Evolutionary conservation across 768 basidiomycete species (phyloP).

Genomic region (Tubosaeta brunneosetosa): DNA sequence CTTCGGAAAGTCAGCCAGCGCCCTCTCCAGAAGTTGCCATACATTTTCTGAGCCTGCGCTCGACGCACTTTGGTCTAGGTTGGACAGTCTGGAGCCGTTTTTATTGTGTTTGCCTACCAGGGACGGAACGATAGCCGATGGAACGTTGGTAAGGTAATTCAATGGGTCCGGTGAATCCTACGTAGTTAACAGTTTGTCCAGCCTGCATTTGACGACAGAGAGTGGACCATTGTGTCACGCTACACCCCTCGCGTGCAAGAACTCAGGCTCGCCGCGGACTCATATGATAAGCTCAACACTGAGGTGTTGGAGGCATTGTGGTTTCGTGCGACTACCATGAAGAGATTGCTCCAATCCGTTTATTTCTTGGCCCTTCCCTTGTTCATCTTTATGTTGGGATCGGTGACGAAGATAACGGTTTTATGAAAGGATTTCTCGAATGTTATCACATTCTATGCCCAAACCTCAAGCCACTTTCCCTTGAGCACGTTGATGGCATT

Average conservation of each 20-base stretch:
- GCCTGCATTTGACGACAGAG: neutral
- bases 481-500: neutral
- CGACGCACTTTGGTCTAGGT: constrained; percentile 11
- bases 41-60: constrained; percentile 6
- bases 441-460: neutral
- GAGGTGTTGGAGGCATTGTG: neutral
- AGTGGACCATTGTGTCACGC: neutral
- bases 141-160: neutral
- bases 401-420: neutral
- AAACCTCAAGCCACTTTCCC: neutral
- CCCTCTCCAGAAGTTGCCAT: neutral
- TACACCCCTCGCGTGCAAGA: neutral
- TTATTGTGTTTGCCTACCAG: constrained; percentile 1
- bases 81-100: constrained; percentile 8
- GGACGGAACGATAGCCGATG: neutral
- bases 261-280: neutral
- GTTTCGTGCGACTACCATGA: neutral
- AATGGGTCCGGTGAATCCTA: neutral
- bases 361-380: neutral
- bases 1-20: no score
- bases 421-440: neutral
- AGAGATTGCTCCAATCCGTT: neutral
- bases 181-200: neutral
- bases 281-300: no score
- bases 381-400: neutral